Percentiles rank a stretch among this genome's conserved stretches.
These are phyloP conservation scores for Globisporangium okanoganense DNA, from an alignment of 352 stramenopile species.

Conservation along the genomic window DNA sequence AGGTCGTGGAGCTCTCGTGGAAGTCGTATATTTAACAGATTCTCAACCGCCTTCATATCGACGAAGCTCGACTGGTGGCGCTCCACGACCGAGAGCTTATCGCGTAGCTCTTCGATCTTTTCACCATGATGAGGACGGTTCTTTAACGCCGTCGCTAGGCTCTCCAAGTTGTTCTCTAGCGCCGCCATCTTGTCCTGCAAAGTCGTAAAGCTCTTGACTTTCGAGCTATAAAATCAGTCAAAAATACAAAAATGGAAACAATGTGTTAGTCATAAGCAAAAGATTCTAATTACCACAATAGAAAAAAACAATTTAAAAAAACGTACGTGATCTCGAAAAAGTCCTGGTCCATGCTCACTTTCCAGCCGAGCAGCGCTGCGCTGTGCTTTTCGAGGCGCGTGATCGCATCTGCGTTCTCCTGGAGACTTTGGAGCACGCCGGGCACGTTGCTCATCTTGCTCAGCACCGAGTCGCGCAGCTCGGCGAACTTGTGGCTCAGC, in stretches of 20 bases:
- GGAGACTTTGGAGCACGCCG: constrained; percentile 28
- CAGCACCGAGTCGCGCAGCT: constrained; percentile 44
- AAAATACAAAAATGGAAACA: not conserved
- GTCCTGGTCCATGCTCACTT: constrained; percentile 60
- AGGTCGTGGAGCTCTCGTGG: constrained; percentile 71
- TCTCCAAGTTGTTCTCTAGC: constrained; percentile 60
- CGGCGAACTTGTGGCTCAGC: constrained; percentile 38
- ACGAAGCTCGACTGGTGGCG: constrained; percentile 44
- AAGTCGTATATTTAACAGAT: constrained; percentile 57
- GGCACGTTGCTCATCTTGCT: constrained; percentile 26
- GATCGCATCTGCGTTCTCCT: constrained; percentile 52
- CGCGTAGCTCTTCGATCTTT: constrained; percentile 48
- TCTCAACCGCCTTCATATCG: constrained; percentile 67
- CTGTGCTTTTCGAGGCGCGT: constrained; percentile 72
- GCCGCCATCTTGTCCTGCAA: constrained; percentile 51
- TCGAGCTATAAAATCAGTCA: constrained; percentile 18
- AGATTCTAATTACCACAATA: not conserved
- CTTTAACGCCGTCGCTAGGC: constrained; percentile 31
- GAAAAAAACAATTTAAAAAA: not conserved
- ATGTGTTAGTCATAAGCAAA: not conserved
- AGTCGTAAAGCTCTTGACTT: constrained; percentile 47
- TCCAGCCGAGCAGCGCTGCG: constrained; percentile 53
- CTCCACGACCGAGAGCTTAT: constrained; percentile 48
- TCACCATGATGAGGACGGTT: constrained; percentile 53
- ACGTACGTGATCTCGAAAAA: constrained; percentile 43